Conservation (phyloP, 176 grass and related monocot species). For the sorghum (Sorghum bicolor) region Sorghum_bicolor_NCBIv3 NC_012878.2:49745501-49746000, state of each 20-base stretch:
- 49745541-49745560: slow-evolving; percentile 27
- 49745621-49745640: slow-evolving; percentile 15
- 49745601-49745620: not conserved
- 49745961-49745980: slow-evolving; percentile 55
- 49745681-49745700: not conserved
- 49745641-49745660: slow-evolving; percentile 4
- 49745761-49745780: too few relatives aligned
- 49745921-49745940: slow-evolving; percentile 53
- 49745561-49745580: slow-evolving; percentile 30
- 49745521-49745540: slow-evolving; percentile 12
- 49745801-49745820: too few relatives aligned
- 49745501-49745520: slow-evolving; percentile 15
- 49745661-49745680: not conserved
- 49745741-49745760: too few relatives aligned
- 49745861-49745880: slow-evolving; percentile 23
- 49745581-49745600: too few relatives aligned
- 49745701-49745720: not conserved
- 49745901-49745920: slow-evolving; percentile 31
- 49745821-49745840: too few relatives aligned
- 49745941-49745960: slow-evolving; percentile 62
- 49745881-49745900: slow-evolving; percentile 31
- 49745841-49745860: slow-evolving; percentile 30
- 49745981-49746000: slow-evolving; percentile 46
- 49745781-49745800: too few relatives aligned
- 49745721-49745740: not conserved